Percentiles rank a stretch among this genome's conserved stretches.
Conservation (phyloP, 495 filamentous ascomycete species). For the Hypoxylon fragiforme region DNA sequence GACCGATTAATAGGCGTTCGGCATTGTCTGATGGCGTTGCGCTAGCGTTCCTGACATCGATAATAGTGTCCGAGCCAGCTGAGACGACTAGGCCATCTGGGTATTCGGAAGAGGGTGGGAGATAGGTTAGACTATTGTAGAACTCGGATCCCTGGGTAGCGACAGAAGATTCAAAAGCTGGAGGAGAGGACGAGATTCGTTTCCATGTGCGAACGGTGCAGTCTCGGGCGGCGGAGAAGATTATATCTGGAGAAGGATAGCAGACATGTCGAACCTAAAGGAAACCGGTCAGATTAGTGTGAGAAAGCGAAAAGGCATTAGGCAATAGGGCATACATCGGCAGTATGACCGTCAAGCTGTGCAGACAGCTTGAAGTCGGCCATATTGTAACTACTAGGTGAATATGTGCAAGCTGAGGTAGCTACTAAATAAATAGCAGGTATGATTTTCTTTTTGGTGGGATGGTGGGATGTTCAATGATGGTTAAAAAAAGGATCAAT, state of each 20-base stretch:
- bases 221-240: slow-evolving; percentile 89
- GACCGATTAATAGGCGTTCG: slow-evolving; percentile 82
- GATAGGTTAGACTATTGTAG: slow-evolving; percentile 80
- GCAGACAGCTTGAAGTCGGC: slow-evolving; percentile 78
- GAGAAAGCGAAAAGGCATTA: neutral
- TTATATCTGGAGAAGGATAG: slow-evolving; percentile 71
- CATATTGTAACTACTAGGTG: slow-evolving; percentile 36
- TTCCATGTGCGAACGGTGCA: slow-evolving; percentile 89
- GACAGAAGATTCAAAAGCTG: slow-evolving; percentile 74
- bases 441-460: no score
- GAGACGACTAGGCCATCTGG: slow-evolving; percentile 84
- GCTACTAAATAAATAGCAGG: no score
- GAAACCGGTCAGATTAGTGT: neutral
- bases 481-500: no score
- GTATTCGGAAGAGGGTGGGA: slow-evolving; percentile 67
- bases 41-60: slow-evolving; percentile 78
- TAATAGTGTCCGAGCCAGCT: slow-evolving; percentile 86
- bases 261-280: slow-evolving; percentile 81
- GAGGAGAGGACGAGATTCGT: slow-evolving; percentile 58
- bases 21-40: slow-evolving; percentile 69
- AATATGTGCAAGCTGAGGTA: neutral
- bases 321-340: slow-evolving; percentile 66
- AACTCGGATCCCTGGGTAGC: slow-evolving; percentile 76
- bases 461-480: no score
- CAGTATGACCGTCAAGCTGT: slow-evolving; percentile 75